These are phyloP conservation scores for Datura wrightii DNA, from an alignment of 257 asterid species.

Conservation along the genomic window DNA sequence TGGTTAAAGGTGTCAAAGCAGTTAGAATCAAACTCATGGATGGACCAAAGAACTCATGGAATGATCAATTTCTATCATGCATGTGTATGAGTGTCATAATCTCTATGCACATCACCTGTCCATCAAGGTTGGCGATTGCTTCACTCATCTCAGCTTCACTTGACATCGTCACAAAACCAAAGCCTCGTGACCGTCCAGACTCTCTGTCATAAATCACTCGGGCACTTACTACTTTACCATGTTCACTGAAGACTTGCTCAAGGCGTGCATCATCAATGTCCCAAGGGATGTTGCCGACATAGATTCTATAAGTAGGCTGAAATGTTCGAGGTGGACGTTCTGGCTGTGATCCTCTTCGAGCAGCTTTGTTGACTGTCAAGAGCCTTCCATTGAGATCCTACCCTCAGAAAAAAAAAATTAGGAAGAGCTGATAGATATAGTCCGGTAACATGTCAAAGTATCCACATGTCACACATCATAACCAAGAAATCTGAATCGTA, in stretches of 20 bases:
- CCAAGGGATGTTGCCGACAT: slow-evolving; percentile 95
- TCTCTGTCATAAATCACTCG: slow-evolving; percentile 83
- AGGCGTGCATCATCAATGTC: slow-evolving; percentile 70
- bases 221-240: slow-evolving; percentile 83
- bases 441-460: neutral
- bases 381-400: slow-evolving; percentile 81
- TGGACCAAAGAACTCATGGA: neutral
- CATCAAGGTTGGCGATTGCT: slow-evolving; percentile 87
- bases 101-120: slow-evolving; percentile 59
- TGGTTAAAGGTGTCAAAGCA: slow-evolving; percentile 4
- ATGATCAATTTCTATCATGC: slow-evolving; percentile 24
- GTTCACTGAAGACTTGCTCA: slow-evolving; percentile 75
- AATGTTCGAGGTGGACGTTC: slow-evolving; percentile 68
- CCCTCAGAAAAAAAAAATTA: slow-evolving; percentile 22
- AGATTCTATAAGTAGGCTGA: slow-evolving; percentile 64
- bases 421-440: neutral
- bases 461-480: neutral
- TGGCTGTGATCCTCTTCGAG: slow-evolving; percentile 77
- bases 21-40: slow-evolving; percentile 1
- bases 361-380: slow-evolving; percentile 82
- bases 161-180: slow-evolving; percentile 89
- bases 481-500: neutral
- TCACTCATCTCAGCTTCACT: slow-evolving; percentile 78
- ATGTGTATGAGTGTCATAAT: neutral
- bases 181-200: slow-evolving; percentile 86